Evolutionary conservation across 2,329 filamentous ascomycete species (phyloP), one percentile per base, ranked within the genome.

Genomic region (Pseudocercospora fuligena): DNA sequence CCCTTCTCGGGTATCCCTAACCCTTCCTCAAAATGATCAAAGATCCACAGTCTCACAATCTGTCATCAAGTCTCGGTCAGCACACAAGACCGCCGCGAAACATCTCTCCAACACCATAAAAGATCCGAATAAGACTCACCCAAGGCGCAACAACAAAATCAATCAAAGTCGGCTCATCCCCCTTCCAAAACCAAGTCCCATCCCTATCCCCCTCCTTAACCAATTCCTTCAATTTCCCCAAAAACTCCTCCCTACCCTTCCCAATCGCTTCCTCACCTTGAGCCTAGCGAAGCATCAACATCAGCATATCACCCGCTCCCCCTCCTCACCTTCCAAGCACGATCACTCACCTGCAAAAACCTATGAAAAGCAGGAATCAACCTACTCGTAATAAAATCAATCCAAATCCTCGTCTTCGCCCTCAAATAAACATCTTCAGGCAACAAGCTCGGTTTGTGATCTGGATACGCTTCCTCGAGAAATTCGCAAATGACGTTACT

Each of bases 401-500:
- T 90, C 91, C 91, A 94, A 60, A 94, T 86, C 36, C 89, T 82
- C 49, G 86, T 87, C 21, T 88, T 78, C 3, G 91, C 91, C 61
- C 86, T 83, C 62, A 87, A 83, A 73, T 92, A 94, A 0, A 87
- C 81, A 63, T 89, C 87, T 0, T 77, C 73, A 0, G 91, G 89
- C 9, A 92, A 78, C 3, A 94, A 77, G 1, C 78, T 76, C 1
- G 82, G 83, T 62, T 63, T 81, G 77, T 74, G 84, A 3, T 82
- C 82, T 0, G 84, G 80, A 67, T 88, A 93, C 0, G 87, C 87
- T 68, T 94, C 91, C 69, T 94, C 89, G 0, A 94, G 82, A 70
- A 92, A 94, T 76, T 93, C 90, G 78, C 88, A 89, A 43, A 94
- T 84, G 56, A 94, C 86, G 7, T 83, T 87, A 73, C 88, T 91